Evolutionary conservation across 106 monocot species (phyloP).

Genomic region (Dioscorea alata): DNA sequence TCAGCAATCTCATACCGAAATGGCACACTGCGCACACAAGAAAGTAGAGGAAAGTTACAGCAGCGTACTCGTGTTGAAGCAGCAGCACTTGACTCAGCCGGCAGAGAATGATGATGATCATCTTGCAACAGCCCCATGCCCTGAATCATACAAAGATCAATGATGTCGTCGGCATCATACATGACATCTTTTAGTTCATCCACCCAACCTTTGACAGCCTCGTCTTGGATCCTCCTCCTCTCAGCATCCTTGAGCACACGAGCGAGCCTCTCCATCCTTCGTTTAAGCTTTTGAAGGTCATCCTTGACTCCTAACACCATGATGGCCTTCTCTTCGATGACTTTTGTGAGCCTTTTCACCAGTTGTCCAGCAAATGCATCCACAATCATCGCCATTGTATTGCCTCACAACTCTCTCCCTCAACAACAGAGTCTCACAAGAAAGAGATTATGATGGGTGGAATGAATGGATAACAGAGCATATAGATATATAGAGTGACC

Average conservation of each 20-base stretch:
- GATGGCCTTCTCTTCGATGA: slow-evolving; percentile 4
- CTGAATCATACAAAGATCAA: slow-evolving; percentile 1
- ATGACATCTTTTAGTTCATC: slow-evolving; percentile 8
- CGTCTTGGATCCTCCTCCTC: neutral
- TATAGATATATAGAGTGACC: too few species aligned
- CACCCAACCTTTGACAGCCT: neutral
- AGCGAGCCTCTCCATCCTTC: neutral
- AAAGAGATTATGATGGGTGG: too few species aligned
- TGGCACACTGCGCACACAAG: neutral
- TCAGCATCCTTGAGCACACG: slow-evolving; percentile 8
- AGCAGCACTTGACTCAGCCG: neutral
- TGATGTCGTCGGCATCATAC: slow-evolving; percentile 21
- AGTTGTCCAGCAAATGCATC: neutral
- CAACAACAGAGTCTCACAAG: too few species aligned
- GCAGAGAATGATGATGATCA: too few species aligned
- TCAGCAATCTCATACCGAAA: neutral
- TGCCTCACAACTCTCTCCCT: too few species aligned
- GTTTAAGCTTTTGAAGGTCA: slow-evolving; percentile 7
- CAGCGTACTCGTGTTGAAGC: neutral
- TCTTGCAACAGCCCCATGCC: neutral
- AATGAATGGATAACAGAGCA: too few species aligned
- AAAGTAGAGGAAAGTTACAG: too few species aligned
- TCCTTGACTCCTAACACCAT: slow-evolving; percentile 5
- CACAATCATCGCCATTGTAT: slow-evolving; percentile 10
- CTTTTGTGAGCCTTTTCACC: neutral